Percentiles rank a stretch among this genome's conserved stretches.
Conservation (phyloP, 2,329 filamentous ascomycete species). For the Fusarium sp. region DNA sequence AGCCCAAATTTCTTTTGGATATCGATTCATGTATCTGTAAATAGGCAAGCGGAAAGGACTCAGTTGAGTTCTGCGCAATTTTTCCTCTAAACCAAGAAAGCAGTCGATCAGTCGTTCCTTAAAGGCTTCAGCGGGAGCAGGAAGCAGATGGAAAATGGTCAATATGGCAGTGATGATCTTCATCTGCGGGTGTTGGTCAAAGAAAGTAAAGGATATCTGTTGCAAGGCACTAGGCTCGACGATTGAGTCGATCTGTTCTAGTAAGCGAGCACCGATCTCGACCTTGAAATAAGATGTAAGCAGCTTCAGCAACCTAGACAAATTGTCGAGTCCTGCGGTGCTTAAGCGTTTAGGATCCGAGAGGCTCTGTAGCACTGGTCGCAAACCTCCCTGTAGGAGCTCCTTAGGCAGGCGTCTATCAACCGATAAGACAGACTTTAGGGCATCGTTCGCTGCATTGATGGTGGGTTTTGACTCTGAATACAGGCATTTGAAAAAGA, state of each 20-base stretch:
- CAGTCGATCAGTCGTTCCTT: slow-evolving; percentile 89
- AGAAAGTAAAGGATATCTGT: slow-evolving; percentile 90
- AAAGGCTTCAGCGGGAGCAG: slow-evolving; percentile 87
- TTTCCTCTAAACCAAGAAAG: slow-evolving; percentile 87
- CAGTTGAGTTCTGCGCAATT: slow-evolving; percentile 83
- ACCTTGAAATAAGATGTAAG: slow-evolving; percentile 99
- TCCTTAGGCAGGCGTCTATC: slow-evolving; percentile 95
- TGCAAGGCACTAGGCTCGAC: slow-evolving; percentile 83
- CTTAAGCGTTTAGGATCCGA: slow-evolving; percentile 92
- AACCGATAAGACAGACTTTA: slow-evolving; percentile 86
- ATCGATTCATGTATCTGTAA: slow-evolving; percentile 92
- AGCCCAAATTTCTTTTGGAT: slow-evolving; percentile 85
- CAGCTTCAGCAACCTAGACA: slow-evolving; percentile 87
- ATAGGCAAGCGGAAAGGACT: slow-evolving; percentile 92
- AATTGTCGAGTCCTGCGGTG: slow-evolving; percentile 87
- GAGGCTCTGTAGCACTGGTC: slow-evolving; percentile 94
- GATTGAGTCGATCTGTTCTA: slow-evolving; percentile 92
- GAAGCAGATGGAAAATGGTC: slow-evolving; percentile 96
- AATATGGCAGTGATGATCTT: slow-evolving; percentile 94
- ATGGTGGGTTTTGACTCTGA: slow-evolving; percentile 92
- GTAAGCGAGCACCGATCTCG: slow-evolving; percentile 89
- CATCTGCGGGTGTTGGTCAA: slow-evolving; percentile 92
- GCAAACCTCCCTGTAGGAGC: slow-evolving; percentile 88
- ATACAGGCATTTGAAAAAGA: slow-evolving; percentile 98
- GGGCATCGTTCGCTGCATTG: slow-evolving; percentile 87